A percentile compares a stretch with the other conserved stretches of the same genome.
phyloP scores from a whole-genome alignment of 2,329 filamentous ascomycete genomes.

The Plenodomus tracheiphilus region DNA sequence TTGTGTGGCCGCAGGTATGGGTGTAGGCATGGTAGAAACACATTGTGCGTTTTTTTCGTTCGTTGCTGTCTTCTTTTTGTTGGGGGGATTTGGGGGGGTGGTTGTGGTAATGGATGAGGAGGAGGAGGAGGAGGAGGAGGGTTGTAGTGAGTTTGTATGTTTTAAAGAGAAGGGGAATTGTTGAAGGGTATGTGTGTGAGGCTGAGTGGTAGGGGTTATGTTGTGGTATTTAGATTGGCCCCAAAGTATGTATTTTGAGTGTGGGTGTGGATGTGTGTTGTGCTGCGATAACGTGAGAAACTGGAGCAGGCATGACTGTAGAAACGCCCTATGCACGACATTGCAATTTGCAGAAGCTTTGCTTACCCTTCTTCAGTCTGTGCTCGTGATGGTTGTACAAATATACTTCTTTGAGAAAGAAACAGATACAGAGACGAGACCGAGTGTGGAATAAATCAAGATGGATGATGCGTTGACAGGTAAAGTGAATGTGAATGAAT shows the following conservation, averaged over 20 bases:
- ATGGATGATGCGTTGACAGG: no score
- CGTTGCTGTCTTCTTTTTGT: no score
- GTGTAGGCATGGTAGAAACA: conserved; percentile 54
- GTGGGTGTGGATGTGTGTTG: neutral
- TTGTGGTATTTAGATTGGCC: no score
- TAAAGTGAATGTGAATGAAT: no score
- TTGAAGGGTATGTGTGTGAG: neutral
- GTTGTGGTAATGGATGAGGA: neutral
- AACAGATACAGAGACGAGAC: no score
- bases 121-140: neutral
- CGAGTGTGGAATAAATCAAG: no score
- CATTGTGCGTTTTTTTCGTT: no score
- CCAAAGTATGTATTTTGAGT: no score
- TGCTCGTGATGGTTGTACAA: neutral
- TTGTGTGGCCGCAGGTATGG: conserved; percentile 51
- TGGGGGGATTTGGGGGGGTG: neutral
- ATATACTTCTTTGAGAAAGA: no score
- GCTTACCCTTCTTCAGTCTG: neutral
- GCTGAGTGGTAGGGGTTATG: neutral
- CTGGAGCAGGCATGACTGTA: neutral
- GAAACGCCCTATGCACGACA: neutral
- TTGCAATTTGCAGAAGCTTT: neutral
- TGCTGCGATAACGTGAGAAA: neutral
- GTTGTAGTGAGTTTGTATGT: neutral
- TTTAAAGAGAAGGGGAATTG: no score